Percentiles rank a stretch among this genome's conserved stretches.
Evolutionary conservation across 768 basidiomycete species (phyloP).

Genomic region (Tubosaeta brunneosetosa): DNA sequence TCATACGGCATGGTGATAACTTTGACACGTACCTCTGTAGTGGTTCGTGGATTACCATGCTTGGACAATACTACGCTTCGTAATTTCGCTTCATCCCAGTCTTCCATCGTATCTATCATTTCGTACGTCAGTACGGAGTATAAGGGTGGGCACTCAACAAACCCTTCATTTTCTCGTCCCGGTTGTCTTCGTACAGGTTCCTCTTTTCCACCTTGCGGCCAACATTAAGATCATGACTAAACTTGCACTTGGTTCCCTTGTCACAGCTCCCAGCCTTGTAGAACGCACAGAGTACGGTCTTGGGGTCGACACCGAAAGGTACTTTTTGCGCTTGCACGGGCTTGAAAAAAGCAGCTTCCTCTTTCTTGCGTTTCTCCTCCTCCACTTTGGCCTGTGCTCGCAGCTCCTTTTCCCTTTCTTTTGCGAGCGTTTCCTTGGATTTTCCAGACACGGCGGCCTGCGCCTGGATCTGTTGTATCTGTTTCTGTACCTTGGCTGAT

Average conservation of each 20-base stretch:
- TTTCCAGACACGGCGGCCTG: slow-evolving; percentile 74
- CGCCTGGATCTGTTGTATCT: slow-evolving; percentile 75
- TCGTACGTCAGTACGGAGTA: not conserved
- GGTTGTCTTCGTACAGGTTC: slow-evolving; percentile 84
- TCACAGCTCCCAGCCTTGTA: slow-evolving; percentile 92
- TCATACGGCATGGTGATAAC: not conserved
- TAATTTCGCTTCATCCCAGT: slow-evolving; percentile 95
- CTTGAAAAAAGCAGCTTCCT: slow-evolving; percentile 79
- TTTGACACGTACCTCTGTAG: slow-evolving; percentile 67
- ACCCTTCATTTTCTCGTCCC: slow-evolving; percentile 80
- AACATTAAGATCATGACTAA: slow-evolving; percentile 88
- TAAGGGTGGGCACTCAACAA: slow-evolving; percentile 18
- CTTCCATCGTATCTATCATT: slow-evolving; percentile 87
- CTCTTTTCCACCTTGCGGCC: slow-evolving; percentile 93
- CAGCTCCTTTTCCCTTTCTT: slow-evolving; percentile 80
- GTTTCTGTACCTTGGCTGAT: slow-evolving; percentile 86
- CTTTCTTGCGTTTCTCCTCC: slow-evolving; percentile 79
- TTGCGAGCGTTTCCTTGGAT: slow-evolving; percentile 71
- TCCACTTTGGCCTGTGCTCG: slow-evolving; percentile 71
- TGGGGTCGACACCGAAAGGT: slow-evolving; percentile 94
- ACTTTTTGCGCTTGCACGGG: slow-evolving; percentile 81
- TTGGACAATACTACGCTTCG: slow-evolving; percentile 82
- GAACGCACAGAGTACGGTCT: slow-evolving; percentile 88
- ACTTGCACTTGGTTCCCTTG: slow-evolving; percentile 95
- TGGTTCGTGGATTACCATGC: slow-evolving; percentile 85